Evolutionary conservation across 1,139 yeast species (phyloP).

Genomic region (Geotrichum fermentans): DNA sequence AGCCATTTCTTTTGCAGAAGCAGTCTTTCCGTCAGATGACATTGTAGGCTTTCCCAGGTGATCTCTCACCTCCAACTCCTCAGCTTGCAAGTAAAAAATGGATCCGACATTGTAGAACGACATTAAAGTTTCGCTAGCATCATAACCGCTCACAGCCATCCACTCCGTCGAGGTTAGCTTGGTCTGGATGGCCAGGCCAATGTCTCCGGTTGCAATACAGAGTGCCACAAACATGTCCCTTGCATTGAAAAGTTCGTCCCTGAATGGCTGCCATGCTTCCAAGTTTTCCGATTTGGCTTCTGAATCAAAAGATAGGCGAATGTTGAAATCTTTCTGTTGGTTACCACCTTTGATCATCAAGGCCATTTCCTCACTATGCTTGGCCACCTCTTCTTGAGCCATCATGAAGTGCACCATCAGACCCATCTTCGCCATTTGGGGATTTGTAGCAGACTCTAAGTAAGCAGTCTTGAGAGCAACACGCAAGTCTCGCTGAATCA

Average conservation of each 20-base stretch:
- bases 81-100: constrained; percentile 64
- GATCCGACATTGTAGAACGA: constrained; percentile 69
- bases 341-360: constrained; percentile 26
- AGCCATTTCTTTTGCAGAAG: constrained; percentile 11
- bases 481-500: constrained; percentile 67
- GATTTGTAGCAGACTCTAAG: constrained; percentile 45
- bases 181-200: constrained; percentile 56
- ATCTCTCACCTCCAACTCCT: constrained; percentile 54
- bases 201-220: constrained; percentile 62
- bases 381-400: constrained; percentile 58
- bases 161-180: constrained; percentile 65
- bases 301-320: constrained; percentile 23
- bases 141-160: constrained; percentile 68
- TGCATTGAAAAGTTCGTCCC: constrained; percentile 70
- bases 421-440: constrained; percentile 54
- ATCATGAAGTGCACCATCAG: constrained; percentile 58
- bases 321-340: constrained; percentile 19
- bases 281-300: constrained; percentile 19
- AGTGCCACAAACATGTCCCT: constrained; percentile 66
- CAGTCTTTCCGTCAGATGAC: constrained; percentile 31
- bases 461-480: constrained; percentile 64
- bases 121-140: constrained; percentile 58
- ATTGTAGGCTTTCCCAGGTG: constrained; percentile 23
- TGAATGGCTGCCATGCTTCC: constrained; percentile 58
- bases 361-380: constrained; percentile 32